Evolutionary conservation across 352 stramenopile species (phyloP), one percentile per base, ranked within the genome.

Genomic region (Phytophthora aleatoria): DNA sequence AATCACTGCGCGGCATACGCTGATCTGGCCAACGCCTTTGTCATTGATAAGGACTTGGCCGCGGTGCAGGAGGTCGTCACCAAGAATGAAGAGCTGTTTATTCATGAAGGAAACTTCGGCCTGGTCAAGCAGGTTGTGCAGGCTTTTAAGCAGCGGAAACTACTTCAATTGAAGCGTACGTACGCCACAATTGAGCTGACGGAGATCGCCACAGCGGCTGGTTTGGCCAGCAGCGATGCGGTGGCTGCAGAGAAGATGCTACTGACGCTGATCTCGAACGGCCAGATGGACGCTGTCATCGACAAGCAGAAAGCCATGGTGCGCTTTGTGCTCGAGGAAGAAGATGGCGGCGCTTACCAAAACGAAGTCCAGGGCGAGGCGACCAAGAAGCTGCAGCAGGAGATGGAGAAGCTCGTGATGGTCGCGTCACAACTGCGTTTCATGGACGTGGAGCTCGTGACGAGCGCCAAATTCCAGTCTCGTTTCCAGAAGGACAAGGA

Each of bases 371-470:
- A 86, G 45, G 55, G 64, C 35, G 72, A 76, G n/a, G 77, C 75
- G 26, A 89, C 87, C 53, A 62, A 54, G 49, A 72, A 68, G 28
- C 62, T 94, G 20, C 79, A 92, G 61, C 39, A 64, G n/a, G 85
- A 91, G 58, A 90, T 94, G 80, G 76, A 91, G 44, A 89, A 84
- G 66, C 69, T 94, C 24, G 68, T 91, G 52, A 38, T 77, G 33
- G 79, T 94, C 35, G 81, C 85, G 13, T 67, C 74, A n/a, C 81
- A 91, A 57, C 65, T 92, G 50, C 82, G 83, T n/a, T 63, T 70
- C 43, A 87, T 94, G 77, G 85, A 94, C 61, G 75, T 81, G n/a
- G 85, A 94, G 64, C 69, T 94, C 15, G 82, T 94, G 3, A 92
- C 83, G 59, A 92, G 84, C 57, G 54, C 76, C 57, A 92, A 92